These are phyloP conservation scores for Cordyceps cateniannulata DNA, from an alignment of 2,329 filamentous ascomycete species.

Conservation along the genomic window DNA sequence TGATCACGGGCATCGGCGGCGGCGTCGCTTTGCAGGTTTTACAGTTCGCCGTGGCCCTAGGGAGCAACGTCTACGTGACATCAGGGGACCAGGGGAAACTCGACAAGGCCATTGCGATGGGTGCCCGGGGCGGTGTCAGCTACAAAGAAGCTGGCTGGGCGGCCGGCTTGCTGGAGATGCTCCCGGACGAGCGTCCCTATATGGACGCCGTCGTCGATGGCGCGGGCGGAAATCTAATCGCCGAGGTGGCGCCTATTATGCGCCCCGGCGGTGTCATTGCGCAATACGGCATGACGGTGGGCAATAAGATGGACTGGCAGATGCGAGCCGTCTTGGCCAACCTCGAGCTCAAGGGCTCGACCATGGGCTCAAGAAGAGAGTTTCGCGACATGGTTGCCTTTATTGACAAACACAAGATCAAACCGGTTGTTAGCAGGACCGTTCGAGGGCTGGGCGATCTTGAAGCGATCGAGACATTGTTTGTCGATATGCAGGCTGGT, in stretches of 20 bases:
- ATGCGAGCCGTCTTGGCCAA: slow-evolving; percentile 84
- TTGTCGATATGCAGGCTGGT: slow-evolving; percentile 80
- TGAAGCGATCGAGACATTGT: slow-evolving; percentile 70
- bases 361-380: slow-evolving; percentile 86
- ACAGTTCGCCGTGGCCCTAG: slow-evolving; percentile 68
- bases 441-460: slow-evolving; percentile 69
- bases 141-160: slow-evolving; percentile 81
- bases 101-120: slow-evolving; percentile 60
- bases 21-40: slow-evolving; percentile 81
- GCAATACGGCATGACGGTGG: slow-evolving; percentile 84
- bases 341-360: slow-evolving; percentile 76
- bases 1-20: slow-evolving; percentile 88
- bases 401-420: slow-evolving; percentile 65
- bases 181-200: slow-evolving; percentile 60
- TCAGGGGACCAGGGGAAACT: slow-evolving; percentile 72
- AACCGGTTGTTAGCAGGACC: slow-evolving; percentile 69
- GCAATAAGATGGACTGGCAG: slow-evolving; percentile 77
- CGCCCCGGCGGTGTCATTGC: slow-evolving; percentile 80
- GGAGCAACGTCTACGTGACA: slow-evolving; percentile 73
- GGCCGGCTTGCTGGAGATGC: slow-evolving; percentile 56
- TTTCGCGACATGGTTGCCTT: slow-evolving; percentile 89
- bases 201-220: slow-evolving; percentile 86
- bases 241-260: slow-evolving; percentile 59
- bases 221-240: slow-evolving; percentile 76
- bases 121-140: slow-evolving; percentile 70